phyloP scores from a whole-genome alignment of 1,284 basidiomycete genomes.

The Trichosporon coremiiforme region DNA sequence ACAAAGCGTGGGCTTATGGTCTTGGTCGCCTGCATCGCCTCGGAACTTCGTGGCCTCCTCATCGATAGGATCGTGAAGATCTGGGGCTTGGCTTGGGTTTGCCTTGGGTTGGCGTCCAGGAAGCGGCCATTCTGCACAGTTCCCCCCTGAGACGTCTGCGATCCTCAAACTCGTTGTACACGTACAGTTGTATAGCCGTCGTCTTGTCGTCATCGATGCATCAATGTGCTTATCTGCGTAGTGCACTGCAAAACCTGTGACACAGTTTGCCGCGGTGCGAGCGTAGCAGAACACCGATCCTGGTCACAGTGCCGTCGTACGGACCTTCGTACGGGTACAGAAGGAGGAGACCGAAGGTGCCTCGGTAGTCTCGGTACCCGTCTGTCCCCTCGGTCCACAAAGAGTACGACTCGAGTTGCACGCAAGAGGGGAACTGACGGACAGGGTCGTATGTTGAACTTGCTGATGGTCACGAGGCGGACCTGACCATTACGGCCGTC shows the following conservation, averaged over 20 bases:
- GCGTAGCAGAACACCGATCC: neutral
- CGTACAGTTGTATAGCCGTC: too few species aligned
- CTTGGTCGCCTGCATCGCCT: neutral
- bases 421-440: neutral
- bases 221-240: neutral
- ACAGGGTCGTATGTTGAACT: neutral
- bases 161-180: too few species aligned
- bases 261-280: neutral
- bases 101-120: neutral
- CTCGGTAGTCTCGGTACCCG: neutral
- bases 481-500: neutral
- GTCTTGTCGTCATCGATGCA: neutral
- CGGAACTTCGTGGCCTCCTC: neutral
- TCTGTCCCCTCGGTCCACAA: neutral
- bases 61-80: neutral
- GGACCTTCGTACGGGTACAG: constrained; percentile 3
- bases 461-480: neutral
- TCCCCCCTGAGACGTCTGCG: too few species aligned
- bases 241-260: too few species aligned
- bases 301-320: neutral
- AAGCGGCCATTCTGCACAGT: neutral
- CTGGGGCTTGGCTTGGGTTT: neutral
- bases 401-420: neutral
- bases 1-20: neutral
- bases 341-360: neutral